Conservation (phyloP, 2,329 filamentous ascomycete species). For the Sporothrix curviconia region DNA sequence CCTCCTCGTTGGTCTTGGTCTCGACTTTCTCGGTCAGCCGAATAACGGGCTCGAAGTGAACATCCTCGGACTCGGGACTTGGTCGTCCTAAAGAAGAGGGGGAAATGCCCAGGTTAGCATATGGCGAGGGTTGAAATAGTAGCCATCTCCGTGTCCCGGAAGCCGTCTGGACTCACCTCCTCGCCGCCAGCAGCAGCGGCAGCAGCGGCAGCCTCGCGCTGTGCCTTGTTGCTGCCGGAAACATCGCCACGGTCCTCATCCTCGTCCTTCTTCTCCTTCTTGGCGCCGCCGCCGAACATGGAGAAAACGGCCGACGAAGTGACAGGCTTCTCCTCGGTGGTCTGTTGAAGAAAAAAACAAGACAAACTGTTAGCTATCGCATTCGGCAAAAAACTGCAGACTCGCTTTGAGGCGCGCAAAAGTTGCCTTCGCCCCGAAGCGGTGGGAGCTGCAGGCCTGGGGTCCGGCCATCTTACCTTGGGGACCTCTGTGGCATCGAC, state of each 20-base stretch:
- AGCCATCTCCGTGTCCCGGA: too few relatives aligned
- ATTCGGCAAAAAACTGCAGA: not conserved
- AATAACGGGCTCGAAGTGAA: slow-evolving; percentile 96
- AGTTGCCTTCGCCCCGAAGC: not conserved
- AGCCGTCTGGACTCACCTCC: slow-evolving; percentile 41
- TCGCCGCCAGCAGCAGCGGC: slow-evolving; percentile 46
- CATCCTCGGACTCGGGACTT: slow-evolving; percentile 83
- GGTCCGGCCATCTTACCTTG: not conserved
- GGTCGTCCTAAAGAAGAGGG: slow-evolving; percentile 54
- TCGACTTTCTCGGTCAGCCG: slow-evolving; percentile 95
- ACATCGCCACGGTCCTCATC: slow-evolving; percentile 77
- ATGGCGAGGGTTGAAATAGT: not conserved
- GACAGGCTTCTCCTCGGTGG: slow-evolving; percentile 34
- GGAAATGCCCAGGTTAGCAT: slow-evolving; percentile 1
- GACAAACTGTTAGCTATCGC: not conserved
- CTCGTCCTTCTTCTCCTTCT: slow-evolving; percentile 91
- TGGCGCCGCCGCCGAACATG: slow-evolving; percentile 96
- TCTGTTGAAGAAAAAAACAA: slow-evolving; percentile 10
- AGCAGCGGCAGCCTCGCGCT: slow-evolving; percentile 56
- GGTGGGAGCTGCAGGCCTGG: too few relatives aligned
- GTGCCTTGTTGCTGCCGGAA: slow-evolving; percentile 81
- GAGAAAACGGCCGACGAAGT: slow-evolving; percentile 73
- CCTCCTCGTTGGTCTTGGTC: slow-evolving; percentile 95
- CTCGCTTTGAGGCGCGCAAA: not conserved
- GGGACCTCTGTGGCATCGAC: slow-evolving; percentile 27